Conservation (phyloP, 306 rosid species). For the Acacia melanoxylon region DNA sequence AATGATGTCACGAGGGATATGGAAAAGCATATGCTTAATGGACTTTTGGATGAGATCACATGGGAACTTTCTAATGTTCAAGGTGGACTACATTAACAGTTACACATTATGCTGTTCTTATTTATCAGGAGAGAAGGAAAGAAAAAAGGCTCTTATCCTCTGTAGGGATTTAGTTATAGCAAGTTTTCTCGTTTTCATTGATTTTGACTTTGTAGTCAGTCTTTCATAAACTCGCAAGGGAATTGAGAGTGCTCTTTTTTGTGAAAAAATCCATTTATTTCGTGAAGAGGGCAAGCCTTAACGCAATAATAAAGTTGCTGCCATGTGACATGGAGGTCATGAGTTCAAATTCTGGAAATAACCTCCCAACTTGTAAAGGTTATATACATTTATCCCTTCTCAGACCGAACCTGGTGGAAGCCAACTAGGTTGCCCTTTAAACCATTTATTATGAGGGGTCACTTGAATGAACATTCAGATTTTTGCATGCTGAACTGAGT, state of each 20-base stretch:
- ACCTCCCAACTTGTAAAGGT: too few species aligned
- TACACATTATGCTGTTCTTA: background rate
- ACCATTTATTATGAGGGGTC: background rate
- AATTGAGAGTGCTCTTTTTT: background rate
- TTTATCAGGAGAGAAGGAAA: too few species aligned
- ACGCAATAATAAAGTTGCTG: too few species aligned
- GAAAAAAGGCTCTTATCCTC: too few species aligned
- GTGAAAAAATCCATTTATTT: background rate
- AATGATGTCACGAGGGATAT: constrained; percentile 69
- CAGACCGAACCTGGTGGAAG: too few species aligned
- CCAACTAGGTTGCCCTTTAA: too few species aligned
- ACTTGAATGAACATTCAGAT: background rate
- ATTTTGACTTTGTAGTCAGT: constrained; percentile 21
- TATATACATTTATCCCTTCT: too few species aligned
- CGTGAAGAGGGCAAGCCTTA: too few species aligned
- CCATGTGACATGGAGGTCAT: too few species aligned
- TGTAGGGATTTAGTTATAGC: background rate
- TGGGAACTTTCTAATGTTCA: constrained; percentile 47
- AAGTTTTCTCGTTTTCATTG: background rate
- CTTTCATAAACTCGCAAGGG: background rate
- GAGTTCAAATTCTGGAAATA: too few species aligned
- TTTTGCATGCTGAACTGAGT: background rate
- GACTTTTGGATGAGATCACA: constrained; percentile 71
- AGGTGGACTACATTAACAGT: constrained; percentile 16
- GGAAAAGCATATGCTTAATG: constrained; percentile 62